Evolutionary conservation across 768 basidiomycete species (phyloP).

Genomic region (Tylopilus subfusipes): DNA sequence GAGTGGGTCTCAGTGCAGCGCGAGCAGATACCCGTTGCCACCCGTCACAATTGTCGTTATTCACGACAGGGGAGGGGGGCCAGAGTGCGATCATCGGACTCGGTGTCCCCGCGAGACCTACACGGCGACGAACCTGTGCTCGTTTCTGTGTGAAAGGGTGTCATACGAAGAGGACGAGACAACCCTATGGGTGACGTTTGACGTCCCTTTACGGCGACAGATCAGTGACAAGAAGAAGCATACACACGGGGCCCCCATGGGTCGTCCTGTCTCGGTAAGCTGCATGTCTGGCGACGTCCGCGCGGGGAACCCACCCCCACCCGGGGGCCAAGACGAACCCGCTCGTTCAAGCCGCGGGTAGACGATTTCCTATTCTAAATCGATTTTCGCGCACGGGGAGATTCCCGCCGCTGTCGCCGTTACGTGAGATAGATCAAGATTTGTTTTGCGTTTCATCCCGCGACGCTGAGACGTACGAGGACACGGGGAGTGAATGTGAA

Average conservation of each 20-base stretch:
- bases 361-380: background rate
- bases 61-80: background rate
- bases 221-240: background rate
- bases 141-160: background rate
- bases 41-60: background rate
- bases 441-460: slow-evolving; percentile 4
- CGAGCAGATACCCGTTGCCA: background rate
- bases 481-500: background rate
- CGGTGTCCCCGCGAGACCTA: background rate
- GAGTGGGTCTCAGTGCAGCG: background rate
- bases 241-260: background rate
- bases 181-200: background rate
- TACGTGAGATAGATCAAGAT: slow-evolving; percentile 1
- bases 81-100: background rate
- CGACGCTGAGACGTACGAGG: background rate
- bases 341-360: background rate
- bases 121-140: background rate
- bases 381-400: background rate
- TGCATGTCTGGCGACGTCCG: background rate
- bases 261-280: background rate
- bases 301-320: background rate
- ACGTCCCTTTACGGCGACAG: background rate
- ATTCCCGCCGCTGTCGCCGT: slow-evolving; percentile 2
- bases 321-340: background rate
- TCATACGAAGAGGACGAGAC: background rate